Conservation (phyloP, 2,329 filamentous ascomycete species). For the Ophiostoma sp. region DNA sequence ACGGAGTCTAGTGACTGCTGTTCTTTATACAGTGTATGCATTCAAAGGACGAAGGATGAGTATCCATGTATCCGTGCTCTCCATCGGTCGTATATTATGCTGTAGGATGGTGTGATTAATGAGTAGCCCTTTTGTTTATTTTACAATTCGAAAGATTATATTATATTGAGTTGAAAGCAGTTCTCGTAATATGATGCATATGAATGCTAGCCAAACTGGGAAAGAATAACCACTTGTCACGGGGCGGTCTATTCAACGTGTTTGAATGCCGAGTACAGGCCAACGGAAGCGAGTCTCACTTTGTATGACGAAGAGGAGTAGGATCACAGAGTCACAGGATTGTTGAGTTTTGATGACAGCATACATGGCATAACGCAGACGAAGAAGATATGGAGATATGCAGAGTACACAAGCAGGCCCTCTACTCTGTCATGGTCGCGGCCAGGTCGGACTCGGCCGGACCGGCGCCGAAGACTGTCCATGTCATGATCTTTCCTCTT, state of each 20-base stretch:
- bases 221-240: not conserved
- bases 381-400: not conserved
- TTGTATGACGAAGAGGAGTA: not conserved
- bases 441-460: not conserved
- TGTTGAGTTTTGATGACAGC: not conserved
- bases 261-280: not conserved
- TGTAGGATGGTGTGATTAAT: not conserved
- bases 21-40: not conserved
- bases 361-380: not conserved
- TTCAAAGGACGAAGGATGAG: not conserved
- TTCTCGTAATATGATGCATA: not conserved
- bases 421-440: not conserved
- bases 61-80: not conserved
- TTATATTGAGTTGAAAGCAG: too few species aligned
- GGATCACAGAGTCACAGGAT: not conserved
- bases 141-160: too few species aligned
- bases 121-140: not conserved
- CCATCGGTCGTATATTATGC: not conserved
- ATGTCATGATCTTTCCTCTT: too few species aligned
- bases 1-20: not conserved
- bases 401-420: not conserved
- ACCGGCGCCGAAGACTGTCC: not conserved
- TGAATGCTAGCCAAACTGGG: not conserved
- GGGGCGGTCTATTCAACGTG: not conserved
- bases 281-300: not conserved